Evolutionary conservation across 2,329 filamentous ascomycete genomes (phyloP).

Genomic region (Fusarium pilosicola): DNA sequence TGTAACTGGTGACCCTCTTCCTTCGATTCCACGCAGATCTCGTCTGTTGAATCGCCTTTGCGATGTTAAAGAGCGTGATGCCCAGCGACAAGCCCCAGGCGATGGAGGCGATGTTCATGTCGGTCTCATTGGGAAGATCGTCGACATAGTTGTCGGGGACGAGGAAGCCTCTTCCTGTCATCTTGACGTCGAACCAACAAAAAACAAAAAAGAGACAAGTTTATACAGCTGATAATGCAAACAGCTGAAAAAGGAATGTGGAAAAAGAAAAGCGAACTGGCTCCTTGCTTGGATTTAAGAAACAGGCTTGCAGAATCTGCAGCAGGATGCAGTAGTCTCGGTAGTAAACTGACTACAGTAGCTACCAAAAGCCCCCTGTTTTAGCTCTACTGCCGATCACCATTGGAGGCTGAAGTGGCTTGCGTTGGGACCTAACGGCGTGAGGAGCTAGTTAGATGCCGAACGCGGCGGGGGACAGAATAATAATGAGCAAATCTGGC

Average conservation of each 20-base stretch:
- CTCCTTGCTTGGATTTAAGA: slow-evolving; percentile 5
- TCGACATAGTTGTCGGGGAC: slow-evolving; percentile 34
- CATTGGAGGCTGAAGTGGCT: neutral
- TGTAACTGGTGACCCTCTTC: slow-evolving; percentile 38
- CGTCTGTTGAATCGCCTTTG: slow-evolving; percentile 38
- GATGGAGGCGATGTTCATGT: slow-evolving; percentile 45
- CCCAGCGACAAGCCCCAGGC: slow-evolving; percentile 44
- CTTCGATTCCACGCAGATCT: slow-evolving; percentile 24
- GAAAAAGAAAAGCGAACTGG: neutral
- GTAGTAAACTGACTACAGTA: neutral
- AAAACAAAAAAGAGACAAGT: too few relatives aligned
- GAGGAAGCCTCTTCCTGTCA: slow-evolving; percentile 35
- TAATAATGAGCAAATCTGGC: neutral
- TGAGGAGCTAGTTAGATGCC: neutral
- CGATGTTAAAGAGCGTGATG: slow-evolving; percentile 38
- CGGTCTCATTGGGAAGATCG: slow-evolving; percentile 32
- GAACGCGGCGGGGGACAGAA: neutral
- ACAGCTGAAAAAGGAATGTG: slow-evolving; percentile 4
- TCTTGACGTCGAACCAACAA: neutral
- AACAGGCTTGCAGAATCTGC: slow-evolving; percentile 6
- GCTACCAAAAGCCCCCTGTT: neutral
- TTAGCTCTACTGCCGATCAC: slow-evolving; percentile 3
- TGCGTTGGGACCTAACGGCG: neutral
- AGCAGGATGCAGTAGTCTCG: neutral
- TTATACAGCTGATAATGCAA: too few relatives aligned